Conservation (phyloP, 2,329 filamentous ascomycete genomes). For the Pestalotiopsis sp. region DNA sequence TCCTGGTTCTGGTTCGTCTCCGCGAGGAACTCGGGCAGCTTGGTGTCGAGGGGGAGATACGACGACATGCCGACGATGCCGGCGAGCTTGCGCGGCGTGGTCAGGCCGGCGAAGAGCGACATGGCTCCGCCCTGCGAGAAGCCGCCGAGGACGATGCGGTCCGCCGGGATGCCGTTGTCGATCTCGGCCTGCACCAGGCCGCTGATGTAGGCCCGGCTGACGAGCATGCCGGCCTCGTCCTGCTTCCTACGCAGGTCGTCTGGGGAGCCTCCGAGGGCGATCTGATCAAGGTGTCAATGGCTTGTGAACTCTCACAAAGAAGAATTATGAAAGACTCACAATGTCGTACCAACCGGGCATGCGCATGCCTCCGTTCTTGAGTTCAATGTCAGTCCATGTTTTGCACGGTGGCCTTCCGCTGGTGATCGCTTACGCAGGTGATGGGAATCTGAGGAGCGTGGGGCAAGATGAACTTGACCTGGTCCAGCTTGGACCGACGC, state of each 20-base stretch:
- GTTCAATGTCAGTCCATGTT: slow-evolving; percentile 6
- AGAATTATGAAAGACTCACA: slow-evolving; percentile 42
- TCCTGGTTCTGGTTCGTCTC: slow-evolving; percentile 66
- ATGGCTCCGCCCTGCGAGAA: slow-evolving; percentile 90
- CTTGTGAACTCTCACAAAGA: background rate
- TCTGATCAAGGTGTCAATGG: slow-evolving; percentile 14
- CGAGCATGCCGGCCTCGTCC: slow-evolving; percentile 73
- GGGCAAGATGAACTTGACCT: slow-evolving; percentile 93
- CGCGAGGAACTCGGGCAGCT: slow-evolving; percentile 59
- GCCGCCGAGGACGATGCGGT: slow-evolving; percentile 83
- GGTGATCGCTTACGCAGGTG: slow-evolving; percentile 65
- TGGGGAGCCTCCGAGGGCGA: slow-evolving; percentile 27
- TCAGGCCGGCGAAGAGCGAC: slow-evolving; percentile 79
- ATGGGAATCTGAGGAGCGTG: slow-evolving; percentile 87
- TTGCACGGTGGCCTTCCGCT: background rate
- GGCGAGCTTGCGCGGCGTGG: slow-evolving; percentile 72
- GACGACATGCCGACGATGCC: slow-evolving; percentile 85
- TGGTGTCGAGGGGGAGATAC: slow-evolving; percentile 73
- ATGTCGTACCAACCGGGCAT: slow-evolving; percentile 94
- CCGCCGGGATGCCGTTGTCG: slow-evolving; percentile 75
- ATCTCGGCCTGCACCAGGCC: slow-evolving; percentile 79
- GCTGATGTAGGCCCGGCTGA: slow-evolving; percentile 76
- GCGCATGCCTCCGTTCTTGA: slow-evolving; percentile 70
- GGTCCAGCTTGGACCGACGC: slow-evolving; percentile 75
- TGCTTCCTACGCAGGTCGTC: slow-evolving; percentile 35